Conservation (phyloP, 306 rosid genomes). For the Pachyrhizus erosus region DNA sequence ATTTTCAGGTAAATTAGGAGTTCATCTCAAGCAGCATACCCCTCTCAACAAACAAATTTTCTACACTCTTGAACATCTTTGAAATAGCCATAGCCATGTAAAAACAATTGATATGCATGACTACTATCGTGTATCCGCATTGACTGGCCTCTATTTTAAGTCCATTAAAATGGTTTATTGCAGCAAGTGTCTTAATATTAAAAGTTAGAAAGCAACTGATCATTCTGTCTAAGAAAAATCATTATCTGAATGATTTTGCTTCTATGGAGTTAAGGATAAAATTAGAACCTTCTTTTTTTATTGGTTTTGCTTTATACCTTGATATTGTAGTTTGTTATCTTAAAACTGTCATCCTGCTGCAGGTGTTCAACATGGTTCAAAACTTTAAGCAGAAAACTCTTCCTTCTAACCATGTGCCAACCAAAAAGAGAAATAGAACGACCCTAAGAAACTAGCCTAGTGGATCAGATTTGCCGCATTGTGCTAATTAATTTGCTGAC, state of each 20-base stretch:
- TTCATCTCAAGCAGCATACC: not conserved
- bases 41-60: not conserved
- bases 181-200: not conserved
- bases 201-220: not conserved
- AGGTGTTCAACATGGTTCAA: slow-evolving; percentile 78
- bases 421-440: slow-evolving; percentile 58
- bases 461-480: slow-evolving; percentile 15
- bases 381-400: slow-evolving; percentile 68
- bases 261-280: slow-evolving; percentile 12
- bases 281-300: slow-evolving; percentile 7
- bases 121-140: too few species aligned
- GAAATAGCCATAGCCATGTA: too few species aligned
- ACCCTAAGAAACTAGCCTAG: slow-evolving; percentile 39
- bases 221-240: not conserved
- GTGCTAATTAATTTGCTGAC: slow-evolving; percentile 8
- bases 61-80: not conserved
- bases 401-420: slow-evolving; percentile 38
- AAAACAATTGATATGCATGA: too few species aligned
- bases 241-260: not conserved
- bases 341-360: slow-evolving; percentile 42
- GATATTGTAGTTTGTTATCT: not conserved
- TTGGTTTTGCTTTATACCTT: slow-evolving; percentile 31
- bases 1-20: not conserved
- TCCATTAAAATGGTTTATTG: not conserved
- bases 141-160: not conserved